Evolutionary conservation across 805 yeast species (phyloP), one percentile per base, ranked within the genome.

Genomic region (Yamadazyma paraphyllophila): DNA sequence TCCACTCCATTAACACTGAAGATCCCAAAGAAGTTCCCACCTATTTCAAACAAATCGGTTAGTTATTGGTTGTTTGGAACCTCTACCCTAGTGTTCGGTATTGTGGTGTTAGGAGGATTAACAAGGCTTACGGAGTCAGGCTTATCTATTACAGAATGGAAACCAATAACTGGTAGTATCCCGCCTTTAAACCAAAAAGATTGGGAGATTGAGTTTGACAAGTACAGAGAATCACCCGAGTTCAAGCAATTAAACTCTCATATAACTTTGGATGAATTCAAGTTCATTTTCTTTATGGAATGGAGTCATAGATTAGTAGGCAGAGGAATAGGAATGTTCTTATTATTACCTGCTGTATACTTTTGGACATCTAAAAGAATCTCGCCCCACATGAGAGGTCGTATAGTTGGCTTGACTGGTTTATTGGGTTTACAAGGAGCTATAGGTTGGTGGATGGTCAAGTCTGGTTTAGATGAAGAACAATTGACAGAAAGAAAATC

Each of bases 381-480:
- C 9, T 81, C 90, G 2, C 66, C 79, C 2, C 82, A 81, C 47
- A 84, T 87, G 3, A 83, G 88, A 40, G 71, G 71, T 46, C 77
- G 88, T 54, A 71, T 94, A 12, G 65, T 87, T 15, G 88, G 88
- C 1, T 77, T 94, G 38, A 78, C 96, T 35, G 81, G 76, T 0
- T 69, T 94, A 42, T 74, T 94, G 47, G 99, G 96, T 9, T 69
- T 94, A 39, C 99, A 94, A 72, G 99, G 99, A 43, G 86, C 84
- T 43, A 85, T 94, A 54, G 99, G 99, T 27, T 94, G 99, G 99
- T 94, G 99, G 99, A 94, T 94, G 99, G 99, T 94, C 43, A 82
- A 87, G 58, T 88, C 97, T 8, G 99, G 99, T 26, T 75, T 94
- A 45, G 96, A 90, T 61, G 85, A 85, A 58, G 77, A 83, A 36